Conservation (phyloP, 2,329 filamentous ascomycete genomes). For the Ophiostoma ulmi region DNA sequence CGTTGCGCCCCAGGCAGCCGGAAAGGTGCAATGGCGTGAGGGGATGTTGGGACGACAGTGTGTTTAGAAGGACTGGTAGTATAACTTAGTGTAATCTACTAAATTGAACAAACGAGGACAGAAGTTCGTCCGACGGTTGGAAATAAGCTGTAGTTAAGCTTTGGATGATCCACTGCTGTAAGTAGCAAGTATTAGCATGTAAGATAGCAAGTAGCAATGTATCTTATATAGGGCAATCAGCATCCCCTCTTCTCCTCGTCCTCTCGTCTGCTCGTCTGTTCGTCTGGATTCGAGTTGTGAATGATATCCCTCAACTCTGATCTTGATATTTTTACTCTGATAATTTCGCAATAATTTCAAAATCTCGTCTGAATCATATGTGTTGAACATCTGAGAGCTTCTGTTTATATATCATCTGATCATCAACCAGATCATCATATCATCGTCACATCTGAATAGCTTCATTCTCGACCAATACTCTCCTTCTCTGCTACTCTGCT, state of each 20-base stretch:
- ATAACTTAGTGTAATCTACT: neutral
- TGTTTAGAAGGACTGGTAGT: neutral
- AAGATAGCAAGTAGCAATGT: neutral
- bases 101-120: neutral
- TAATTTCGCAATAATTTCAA: neutral
- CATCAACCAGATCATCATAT: neutral
- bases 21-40: slow-evolving; percentile 29
- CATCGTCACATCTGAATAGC: neutral
- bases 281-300: neutral
- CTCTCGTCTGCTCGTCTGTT: neutral
- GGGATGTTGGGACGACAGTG: slow-evolving; percentile 27
- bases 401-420: neutral
- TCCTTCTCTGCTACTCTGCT: too few relatives aligned
- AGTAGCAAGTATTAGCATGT: neutral
- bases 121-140: slow-evolving; percentile 3
- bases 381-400: neutral
- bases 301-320: neutral
- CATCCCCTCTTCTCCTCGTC: neutral
- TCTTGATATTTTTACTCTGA: neutral
- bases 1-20: slow-evolving; percentile 5
- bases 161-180: neutral
- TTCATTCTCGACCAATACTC: neutral
- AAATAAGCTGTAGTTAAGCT: slow-evolving; percentile 3
- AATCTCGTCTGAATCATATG: too few relatives aligned
- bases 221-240: neutral